Base-by-base conservation (phyloP, 1,139 yeast species). In the Diutina sp. region DNA sequence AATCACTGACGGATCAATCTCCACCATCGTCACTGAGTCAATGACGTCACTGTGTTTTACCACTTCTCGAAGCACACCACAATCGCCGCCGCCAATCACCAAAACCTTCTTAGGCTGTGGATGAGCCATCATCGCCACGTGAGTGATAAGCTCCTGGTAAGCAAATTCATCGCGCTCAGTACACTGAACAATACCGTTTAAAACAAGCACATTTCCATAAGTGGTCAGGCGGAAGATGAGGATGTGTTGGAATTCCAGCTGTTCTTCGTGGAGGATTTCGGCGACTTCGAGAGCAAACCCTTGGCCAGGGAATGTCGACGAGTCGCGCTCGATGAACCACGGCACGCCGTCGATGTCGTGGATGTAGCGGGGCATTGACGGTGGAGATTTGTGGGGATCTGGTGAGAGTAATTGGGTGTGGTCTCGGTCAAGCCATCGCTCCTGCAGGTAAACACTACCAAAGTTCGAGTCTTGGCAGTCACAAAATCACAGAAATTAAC, bases 21-120 rank as follows among this genome's bases (percentile, higher is more conserved):
- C 99, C 57, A 93, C 95, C 71, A 91, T 79, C 29, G 87, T 84
- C 38, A 90, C 87, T 58, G 76, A 71, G 61, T 87, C 86, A 41
- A 91, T 85, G 55, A 78, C 68, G 8, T 69, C 69, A 46, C 72
- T 66, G 70, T 91, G 97, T 71, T 91, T 90, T 61, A 87, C 81
- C 47, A 88, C 79, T 70, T 89, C 97, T 64, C 97, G 79, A 55
- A 89, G 76, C 21, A 90, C 96, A 59, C 97, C 97, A 63, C 97
- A 95, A 70, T 89, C 97, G 50, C 97, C 97, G 38, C 97, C 97
- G 45, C 97, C 97, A 63, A 89, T 88, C 55, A 89, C 96, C 59
- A 89, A 78, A 21, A 89, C 95, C 58, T 78, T 79, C 66, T 80
- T 79, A 18, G 96, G 96, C 57, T 74, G 68, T 46, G 85, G 82